Percentiles rank a stretch among this genome's conserved stretches.
phyloP scores from a whole-genome alignment of 2,329 filamentous ascomycete species.

The Beauveria rudraprayagi region DNA sequence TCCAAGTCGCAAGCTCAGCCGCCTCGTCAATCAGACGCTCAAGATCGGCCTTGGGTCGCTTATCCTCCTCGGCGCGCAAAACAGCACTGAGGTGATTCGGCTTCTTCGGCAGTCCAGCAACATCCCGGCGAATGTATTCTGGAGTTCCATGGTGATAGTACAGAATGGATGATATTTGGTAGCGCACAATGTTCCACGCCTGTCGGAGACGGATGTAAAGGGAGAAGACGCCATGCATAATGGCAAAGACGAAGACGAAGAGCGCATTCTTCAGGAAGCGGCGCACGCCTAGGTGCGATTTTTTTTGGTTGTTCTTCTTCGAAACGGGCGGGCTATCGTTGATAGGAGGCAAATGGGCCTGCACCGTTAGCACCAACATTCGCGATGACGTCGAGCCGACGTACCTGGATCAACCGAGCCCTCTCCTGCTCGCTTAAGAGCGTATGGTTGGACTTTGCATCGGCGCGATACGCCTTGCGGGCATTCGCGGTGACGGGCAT shows the following conservation, averaged over 20 bases:
- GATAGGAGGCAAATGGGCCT: not conserved
- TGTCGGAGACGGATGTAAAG: slow-evolving; percentile 78
- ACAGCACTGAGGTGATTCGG: slow-evolving; percentile 86
- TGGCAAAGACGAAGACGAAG: slow-evolving; percentile 57
- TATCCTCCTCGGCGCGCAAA: slow-evolving; percentile 63
- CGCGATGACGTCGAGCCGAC: slow-evolving; percentile 8
- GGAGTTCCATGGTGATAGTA: slow-evolving; percentile 96
- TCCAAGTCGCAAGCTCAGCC: slow-evolving; percentile 89
- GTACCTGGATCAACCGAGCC: slow-evolving; percentile 29
- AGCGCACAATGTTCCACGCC: slow-evolving; percentile 68
- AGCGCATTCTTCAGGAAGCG: slow-evolving; percentile 55
- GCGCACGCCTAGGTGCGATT: slow-evolving; percentile 47
- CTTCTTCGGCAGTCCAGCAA: slow-evolving; percentile 62
- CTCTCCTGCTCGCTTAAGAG: slow-evolving; percentile 29
- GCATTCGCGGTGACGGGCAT: slow-evolving; percentile 16
- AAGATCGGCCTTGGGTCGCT: slow-evolving; percentile 63
- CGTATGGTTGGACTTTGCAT: slow-evolving; percentile 27
- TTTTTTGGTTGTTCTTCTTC: slow-evolving; percentile 20
- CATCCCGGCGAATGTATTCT: slow-evolving; percentile 82
- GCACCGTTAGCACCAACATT: not conserved
- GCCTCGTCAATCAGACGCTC: slow-evolving; percentile 84
- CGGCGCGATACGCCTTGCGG: slow-evolving; percentile 31
- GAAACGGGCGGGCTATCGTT: slow-evolving; percentile 25
- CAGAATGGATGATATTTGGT: slow-evolving; percentile 71
- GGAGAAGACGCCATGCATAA: slow-evolving; percentile 76